Conservation (phyloP, 1,284 basidiomycete species). For the Pseudozyma hubeiensis region DNA sequence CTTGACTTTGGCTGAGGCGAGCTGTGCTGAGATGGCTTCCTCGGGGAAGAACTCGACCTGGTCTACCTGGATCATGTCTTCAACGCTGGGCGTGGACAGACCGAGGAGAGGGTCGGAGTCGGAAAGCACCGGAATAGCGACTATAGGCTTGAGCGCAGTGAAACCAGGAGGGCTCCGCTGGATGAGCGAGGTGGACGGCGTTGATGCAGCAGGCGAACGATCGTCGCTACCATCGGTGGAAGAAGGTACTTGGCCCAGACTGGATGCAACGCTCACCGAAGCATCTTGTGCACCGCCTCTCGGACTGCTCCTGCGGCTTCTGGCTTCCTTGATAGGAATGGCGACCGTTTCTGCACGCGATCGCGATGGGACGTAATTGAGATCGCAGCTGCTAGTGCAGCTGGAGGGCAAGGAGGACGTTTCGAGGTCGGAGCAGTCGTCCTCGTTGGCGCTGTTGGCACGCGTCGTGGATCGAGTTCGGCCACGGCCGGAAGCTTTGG, state of each 20-base stretch:
- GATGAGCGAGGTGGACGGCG: slow-evolving; percentile 37
- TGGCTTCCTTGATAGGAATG: slow-evolving; percentile 27
- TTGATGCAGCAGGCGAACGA: slow-evolving; percentile 34
- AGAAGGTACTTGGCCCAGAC: slow-evolving; percentile 27
- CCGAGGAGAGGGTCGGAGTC: slow-evolving; percentile 37
- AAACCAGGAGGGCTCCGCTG: slow-evolving; percentile 38
- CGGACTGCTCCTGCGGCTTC: slow-evolving; percentile 8
- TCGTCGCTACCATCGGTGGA: slow-evolving; percentile 38
- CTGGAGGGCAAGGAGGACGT: slow-evolving; percentile 26
- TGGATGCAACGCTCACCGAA: slow-evolving; percentile 23
- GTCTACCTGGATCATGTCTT: slow-evolving; percentile 45
- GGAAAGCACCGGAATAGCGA: slow-evolving; percentile 29
- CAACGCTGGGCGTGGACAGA: slow-evolving; percentile 31
- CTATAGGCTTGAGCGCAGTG: slow-evolving; percentile 29
- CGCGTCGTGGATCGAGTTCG: slow-evolving; percentile 11
- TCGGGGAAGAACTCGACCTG: slow-evolving; percentile 44
- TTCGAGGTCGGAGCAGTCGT: slow-evolving; percentile 33
- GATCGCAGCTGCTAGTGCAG: slow-evolving; percentile 41
- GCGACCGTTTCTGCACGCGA: slow-evolving; percentile 10
- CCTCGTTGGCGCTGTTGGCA: slow-evolving; percentile 3
- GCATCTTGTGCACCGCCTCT: not conserved
- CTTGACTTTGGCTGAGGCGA: slow-evolving; percentile 6
- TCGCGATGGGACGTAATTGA: slow-evolving; percentile 10
- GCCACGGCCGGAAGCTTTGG: slow-evolving; percentile 2
- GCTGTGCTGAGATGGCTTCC: slow-evolving; percentile 30